These are phyloP conservation scores for Epichloe festucae DNA, from an alignment of 2,329 filamentous ascomycete species.

Conservation along the genomic window DNA sequence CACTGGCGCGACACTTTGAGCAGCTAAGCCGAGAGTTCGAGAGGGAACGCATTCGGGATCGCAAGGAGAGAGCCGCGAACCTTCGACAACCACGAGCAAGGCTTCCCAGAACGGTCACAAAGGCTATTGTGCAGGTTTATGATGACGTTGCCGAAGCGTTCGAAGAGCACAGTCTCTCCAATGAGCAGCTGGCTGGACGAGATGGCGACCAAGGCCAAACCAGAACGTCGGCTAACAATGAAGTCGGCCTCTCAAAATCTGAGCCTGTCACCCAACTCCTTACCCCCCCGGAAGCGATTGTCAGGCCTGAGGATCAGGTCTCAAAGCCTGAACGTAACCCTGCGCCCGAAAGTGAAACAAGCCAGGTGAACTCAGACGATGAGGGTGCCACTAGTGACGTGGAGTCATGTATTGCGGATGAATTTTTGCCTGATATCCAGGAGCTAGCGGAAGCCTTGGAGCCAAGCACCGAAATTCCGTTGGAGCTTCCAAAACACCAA, in stretches of 20 bases:
- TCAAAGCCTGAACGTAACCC: constrained; percentile 18
- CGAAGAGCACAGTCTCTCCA: constrained; percentile 57
- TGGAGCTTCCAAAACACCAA: constrained; percentile 82
- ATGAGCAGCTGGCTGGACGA: constrained; percentile 23
- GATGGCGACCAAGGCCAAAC: constrained; percentile 7
- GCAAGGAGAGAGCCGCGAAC: constrained; percentile 66
- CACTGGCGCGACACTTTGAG: constrained; percentile 90
- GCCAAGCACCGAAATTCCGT: constrained; percentile 43
- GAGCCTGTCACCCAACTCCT: constrained; percentile 9
- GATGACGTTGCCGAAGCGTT: constrained; percentile 88
- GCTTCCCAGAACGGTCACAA: constrained; percentile 76
- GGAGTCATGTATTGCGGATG: constrained; percentile 56
- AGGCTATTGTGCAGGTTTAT: constrained; percentile 92
- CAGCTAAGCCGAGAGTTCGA: constrained; percentile 94
- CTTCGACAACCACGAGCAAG: constrained; percentile 65
- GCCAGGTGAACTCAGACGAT: constrained; percentile 52
- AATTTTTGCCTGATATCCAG: constrained; percentile 50
- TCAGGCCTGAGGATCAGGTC: constrained; percentile 12
- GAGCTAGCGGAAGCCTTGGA: constrained; percentile 51
- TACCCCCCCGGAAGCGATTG: constrained; percentile 13
- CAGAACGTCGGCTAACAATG: constrained; percentile 11
- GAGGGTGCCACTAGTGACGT: constrained; percentile 58
- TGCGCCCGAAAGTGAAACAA: constrained; percentile 16
- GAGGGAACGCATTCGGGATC: constrained; percentile 79
- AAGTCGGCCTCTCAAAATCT: constrained; percentile 10